Percentiles rank a stretch among this genome's conserved stretches.
Conservation (phyloP, 176 grass and related monocot genomes). For the Puya raimondii region DNA sequence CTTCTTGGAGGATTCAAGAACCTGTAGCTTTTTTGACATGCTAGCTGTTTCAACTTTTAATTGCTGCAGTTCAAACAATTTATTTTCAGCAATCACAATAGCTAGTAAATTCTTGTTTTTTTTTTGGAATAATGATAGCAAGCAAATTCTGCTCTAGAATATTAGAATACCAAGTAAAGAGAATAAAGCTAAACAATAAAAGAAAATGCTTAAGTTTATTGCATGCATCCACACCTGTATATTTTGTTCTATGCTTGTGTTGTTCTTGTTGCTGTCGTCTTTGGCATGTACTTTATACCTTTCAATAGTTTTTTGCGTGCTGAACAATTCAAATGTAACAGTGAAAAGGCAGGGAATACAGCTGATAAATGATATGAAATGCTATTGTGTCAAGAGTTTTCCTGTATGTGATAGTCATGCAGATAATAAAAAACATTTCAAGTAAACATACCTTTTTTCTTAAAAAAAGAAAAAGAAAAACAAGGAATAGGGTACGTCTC, state of each 20-base stretch:
- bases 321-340: not conserved
- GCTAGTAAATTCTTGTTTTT: not conserved
- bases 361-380: too few relatives aligned
- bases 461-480: too few relatives aligned
- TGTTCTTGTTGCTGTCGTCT: not conserved
- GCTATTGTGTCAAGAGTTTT: too few relatives aligned
- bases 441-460: too few relatives aligned
- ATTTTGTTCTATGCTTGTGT: not conserved
- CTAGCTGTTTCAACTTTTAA: conserved; percentile 9
- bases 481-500: too few relatives aligned
- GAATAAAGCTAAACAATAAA: not conserved
- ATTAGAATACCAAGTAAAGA: not conserved
- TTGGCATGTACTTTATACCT: conserved; percentile 16
- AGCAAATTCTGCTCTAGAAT: not conserved
- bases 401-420: too few relatives aligned
- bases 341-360: too few relatives aligned
- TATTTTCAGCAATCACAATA: conserved; percentile 1
- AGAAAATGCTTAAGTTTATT: not conserved
- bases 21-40: conserved; percentile 25
- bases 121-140: not conserved
- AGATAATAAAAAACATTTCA: too few relatives aligned
- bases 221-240: conserved; percentile 1
- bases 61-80: conserved; percentile 20
- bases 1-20: conserved; percentile 26
- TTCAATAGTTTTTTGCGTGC: conserved; percentile 17